A percentile compares a stretch with the other conserved stretches of the same genome.
These are phyloP conservation scores for Crithidia thermophila DNA, from an alignment of 208 protist genomes.

Conservation along the genomic window DNA sequence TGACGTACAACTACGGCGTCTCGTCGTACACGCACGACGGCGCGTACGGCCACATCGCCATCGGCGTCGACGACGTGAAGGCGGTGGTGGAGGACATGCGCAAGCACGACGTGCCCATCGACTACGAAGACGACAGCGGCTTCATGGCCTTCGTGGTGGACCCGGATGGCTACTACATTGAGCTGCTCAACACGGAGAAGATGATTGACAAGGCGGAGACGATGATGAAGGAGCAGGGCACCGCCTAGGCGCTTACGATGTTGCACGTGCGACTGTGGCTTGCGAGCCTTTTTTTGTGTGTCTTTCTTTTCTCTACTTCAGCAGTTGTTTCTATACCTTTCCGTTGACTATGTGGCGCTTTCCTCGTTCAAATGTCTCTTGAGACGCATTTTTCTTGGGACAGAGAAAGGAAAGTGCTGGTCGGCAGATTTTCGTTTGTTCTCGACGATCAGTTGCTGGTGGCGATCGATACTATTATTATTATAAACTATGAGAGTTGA, in stretches of 20 bases:
- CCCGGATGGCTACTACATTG: constrained; percentile 87
- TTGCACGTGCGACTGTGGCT: too few species aligned
- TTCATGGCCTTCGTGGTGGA: constrained; percentile 90
- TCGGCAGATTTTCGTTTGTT: too few species aligned
- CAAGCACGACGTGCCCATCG: constrained; percentile 52
- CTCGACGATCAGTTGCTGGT: too few species aligned
- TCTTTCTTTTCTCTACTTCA: constrained; percentile 8
- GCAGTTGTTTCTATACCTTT: too few species aligned
- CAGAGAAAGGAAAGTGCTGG: too few species aligned
- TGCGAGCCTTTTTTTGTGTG: constrained; percentile 1
- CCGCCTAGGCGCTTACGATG: constrained; percentile 32
- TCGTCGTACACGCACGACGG: constrained; percentile 70
- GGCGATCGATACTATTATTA: too few species aligned
- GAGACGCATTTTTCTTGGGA: too few species aligned
- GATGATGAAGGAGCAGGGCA: constrained; percentile 81
- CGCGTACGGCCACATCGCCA: constrained; percentile 84
- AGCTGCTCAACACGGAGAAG: constrained; percentile 77
- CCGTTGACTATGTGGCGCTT: too few species aligned
- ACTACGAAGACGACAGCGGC: constrained; percentile 73
- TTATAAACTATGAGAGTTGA: neutral
- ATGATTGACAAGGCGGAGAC: constrained; percentile 64
- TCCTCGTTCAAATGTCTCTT: too few species aligned
- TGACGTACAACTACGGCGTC: constrained; percentile 89
- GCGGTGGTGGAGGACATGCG: constrained; percentile 45
- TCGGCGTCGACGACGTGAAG: constrained; percentile 83